Evolutionary conservation across 2,329 filamentous ascomycete genomes (phyloP).

Genomic region (Diaporthe destruens): DNA sequence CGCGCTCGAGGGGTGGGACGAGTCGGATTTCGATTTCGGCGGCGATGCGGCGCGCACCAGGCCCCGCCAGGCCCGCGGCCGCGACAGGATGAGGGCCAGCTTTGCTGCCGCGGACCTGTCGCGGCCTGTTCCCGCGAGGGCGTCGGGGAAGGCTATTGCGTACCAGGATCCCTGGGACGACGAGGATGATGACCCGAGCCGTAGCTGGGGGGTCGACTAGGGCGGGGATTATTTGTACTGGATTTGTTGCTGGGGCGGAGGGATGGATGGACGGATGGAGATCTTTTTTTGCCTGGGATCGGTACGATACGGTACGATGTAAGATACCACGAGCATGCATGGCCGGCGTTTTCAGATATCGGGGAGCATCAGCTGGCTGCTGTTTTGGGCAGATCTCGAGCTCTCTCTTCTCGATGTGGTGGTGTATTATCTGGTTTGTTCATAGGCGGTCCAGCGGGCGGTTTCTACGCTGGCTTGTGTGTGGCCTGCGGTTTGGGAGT

Average conservation of each 20-base stretch:
- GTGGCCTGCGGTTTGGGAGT: not conserved
- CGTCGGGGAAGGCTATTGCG: slow-evolving; percentile 23
- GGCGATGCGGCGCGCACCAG: not conserved
- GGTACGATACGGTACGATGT: too few species aligned
- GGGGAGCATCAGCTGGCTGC: not conserved
- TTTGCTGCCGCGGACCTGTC: slow-evolving; percentile 41
- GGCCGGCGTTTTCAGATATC: not conserved
- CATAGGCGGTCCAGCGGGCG: not conserved
- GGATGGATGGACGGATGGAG: too few species aligned
- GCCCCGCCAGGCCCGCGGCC: slow-evolving; percentile 13
- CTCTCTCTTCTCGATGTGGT: not conserved
- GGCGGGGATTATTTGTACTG: not conserved
- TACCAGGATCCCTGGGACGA: slow-evolving; percentile 43
- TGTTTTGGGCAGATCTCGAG: not conserved
- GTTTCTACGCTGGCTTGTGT: not conserved
- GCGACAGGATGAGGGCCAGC: slow-evolving; percentile 30
- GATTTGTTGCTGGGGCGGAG: not conserved
- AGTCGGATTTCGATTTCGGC: slow-evolving; percentile 62
- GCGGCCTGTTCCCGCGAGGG: slow-evolving; percentile 35
- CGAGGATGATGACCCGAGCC: slow-evolving; percentile 46
- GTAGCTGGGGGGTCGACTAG: slow-evolving; percentile 53
- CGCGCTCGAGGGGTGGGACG: slow-evolving; percentile 57
- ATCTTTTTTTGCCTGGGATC: too few species aligned
- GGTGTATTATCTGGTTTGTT: not conserved
- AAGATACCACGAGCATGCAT: slow-evolving; percentile 22